phyloP scores from a whole-genome alignment of 1,284 basidiomycete species.

The Austroboletus novae-zelandiae region DNA sequence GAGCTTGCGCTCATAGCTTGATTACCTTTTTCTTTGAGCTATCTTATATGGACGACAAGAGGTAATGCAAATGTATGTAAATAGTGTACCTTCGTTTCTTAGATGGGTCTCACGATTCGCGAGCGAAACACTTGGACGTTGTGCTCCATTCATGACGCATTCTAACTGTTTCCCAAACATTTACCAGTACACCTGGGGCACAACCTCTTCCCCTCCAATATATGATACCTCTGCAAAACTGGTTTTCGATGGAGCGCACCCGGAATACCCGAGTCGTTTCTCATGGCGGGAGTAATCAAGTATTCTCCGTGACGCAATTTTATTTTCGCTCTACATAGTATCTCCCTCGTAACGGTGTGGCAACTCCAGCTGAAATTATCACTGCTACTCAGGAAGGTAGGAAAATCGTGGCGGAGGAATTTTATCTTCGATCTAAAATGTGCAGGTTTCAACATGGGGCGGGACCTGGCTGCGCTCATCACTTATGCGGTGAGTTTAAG shows the following conservation, averaged over 20 bases:
- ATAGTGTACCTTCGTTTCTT: too few species aligned
- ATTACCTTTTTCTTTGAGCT: too few species aligned
- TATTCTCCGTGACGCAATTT: neutral
- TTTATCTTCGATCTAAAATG: neutral
- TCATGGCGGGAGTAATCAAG: slow-evolving; percentile 30
- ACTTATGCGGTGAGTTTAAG: slow-evolving; percentile 21
- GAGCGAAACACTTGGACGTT: too few species aligned
- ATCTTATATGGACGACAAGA: too few species aligned
- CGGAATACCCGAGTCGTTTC: slow-evolving; percentile 51
- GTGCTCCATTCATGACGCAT: too few species aligned
- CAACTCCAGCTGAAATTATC: slow-evolving; percentile 25
- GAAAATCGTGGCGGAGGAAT: neutral
- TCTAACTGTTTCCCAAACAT: neutral
- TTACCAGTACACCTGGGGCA: slow-evolving; percentile 20
- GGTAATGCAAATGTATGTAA: too few species aligned
- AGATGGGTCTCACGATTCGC: too few species aligned
- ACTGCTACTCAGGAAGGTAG: slow-evolving; percentile 23
- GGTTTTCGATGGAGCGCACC: slow-evolving; percentile 28
- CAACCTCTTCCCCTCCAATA: slow-evolving; percentile 23
- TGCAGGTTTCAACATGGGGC: slow-evolving; percentile 29
- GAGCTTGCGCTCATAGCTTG: too few species aligned
- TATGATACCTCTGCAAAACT: slow-evolving; percentile 27
- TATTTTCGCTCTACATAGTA: slow-evolving; percentile 14
- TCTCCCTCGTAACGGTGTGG: slow-evolving; percentile 19
- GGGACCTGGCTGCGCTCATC: slow-evolving; percentile 17